phyloP scores from a whole-genome alignment of 345 rosid species.

The Clarkia xantiana region DNA sequence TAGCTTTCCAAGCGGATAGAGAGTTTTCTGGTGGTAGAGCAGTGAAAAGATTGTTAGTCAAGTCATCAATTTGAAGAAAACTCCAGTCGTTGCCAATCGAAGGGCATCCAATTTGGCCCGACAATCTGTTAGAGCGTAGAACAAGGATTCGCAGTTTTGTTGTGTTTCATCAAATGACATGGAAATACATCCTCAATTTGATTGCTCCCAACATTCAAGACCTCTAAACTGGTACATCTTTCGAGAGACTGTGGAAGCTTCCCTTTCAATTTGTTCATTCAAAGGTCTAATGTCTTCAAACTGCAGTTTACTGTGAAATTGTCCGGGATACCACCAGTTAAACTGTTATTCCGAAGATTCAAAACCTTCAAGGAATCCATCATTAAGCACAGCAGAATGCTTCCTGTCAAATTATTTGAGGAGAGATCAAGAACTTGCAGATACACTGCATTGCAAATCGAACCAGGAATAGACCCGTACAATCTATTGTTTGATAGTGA shows the following conservation, averaged over 20 bases:
- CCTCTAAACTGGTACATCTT: slow-evolving; percentile 17
- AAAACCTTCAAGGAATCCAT: slow-evolving; percentile 6
- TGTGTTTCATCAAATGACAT: slow-evolving; percentile 12
- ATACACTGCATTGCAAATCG: slow-evolving; percentile 5
- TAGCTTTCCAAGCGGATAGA: slow-evolving; percentile 6
- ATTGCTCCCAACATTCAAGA: slow-evolving; percentile 29
- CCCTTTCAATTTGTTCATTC: slow-evolving; percentile 18
- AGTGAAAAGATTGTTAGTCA: slow-evolving; percentile 20
- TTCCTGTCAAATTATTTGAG: slow-evolving; percentile 4
- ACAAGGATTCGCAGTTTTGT: slow-evolving; percentile 17
- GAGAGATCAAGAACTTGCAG: too few relatives aligned
- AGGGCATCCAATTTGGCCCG: slow-evolving; percentile 19
- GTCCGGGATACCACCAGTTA: slow-evolving; percentile 8
- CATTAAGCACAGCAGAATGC: slow-evolving; percentile 5
- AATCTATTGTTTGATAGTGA: slow-evolving; percentile 7
- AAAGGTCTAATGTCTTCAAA: slow-evolving; percentile 22
- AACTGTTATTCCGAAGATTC: slow-evolving; percentile 1
- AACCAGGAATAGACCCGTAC: not conserved
- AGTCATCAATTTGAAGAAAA: slow-evolving; percentile 30
- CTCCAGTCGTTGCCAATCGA: slow-evolving; percentile 4
- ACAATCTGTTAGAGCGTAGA: slow-evolving; percentile 26
- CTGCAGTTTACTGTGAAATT: slow-evolving; percentile 8
- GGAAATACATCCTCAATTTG: slow-evolving; percentile 19
- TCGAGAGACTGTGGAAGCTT: slow-evolving; percentile 17
- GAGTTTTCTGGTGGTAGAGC: not conserved